A percentile compares a stretch with the other conserved stretches of the same genome.
These are phyloP conservation scores for Hyphopichia fennica DNA, from an alignment of 1,139 yeast species.

Conservation along the genomic window DNA sequence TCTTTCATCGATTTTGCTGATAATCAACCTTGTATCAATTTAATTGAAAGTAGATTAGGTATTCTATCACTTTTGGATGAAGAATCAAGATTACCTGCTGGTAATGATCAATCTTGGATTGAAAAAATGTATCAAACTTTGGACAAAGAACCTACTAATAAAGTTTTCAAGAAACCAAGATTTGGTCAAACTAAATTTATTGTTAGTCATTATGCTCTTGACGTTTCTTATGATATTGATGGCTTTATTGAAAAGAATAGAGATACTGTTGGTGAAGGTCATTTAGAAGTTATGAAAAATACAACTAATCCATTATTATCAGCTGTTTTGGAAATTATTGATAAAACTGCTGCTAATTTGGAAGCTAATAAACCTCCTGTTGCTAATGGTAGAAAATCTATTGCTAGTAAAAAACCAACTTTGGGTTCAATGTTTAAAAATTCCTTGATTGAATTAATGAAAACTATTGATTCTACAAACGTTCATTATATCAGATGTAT, in stretches of 20 bases:
- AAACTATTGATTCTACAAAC: conserved; percentile 87
- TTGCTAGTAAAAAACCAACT: conserved; percentile 80
- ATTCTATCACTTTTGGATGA: conserved; percentile 87
- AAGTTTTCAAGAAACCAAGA: conserved; percentile 89
- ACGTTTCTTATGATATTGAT: conserved; percentile 87
- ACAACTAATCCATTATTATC: conserved; percentile 66
- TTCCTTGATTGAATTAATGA: conserved; percentile 90
- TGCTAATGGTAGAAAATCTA: conserved; percentile 30
- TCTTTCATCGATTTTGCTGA: conserved; percentile 94
- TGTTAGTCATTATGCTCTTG: conserved; percentile 92
- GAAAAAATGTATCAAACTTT: conserved; percentile 86
- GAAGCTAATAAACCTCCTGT: conserved; percentile 41
- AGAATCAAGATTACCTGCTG: conserved; percentile 93
- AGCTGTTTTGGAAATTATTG: conserved; percentile 64
- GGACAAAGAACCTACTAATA: conserved; percentile 73
- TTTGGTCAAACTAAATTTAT: conserved; percentile 91
- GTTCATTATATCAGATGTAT: conserved; percentile 97
- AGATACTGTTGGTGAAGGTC: conserved; percentile 97
- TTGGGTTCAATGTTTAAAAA: conserved; percentile 92
- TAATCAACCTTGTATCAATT: conserved; percentile 94
- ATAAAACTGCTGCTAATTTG: conserved; percentile 56
- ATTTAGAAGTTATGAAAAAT: conserved; percentile 75
- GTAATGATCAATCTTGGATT: conserved; percentile 90
- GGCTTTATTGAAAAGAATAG: conserved; percentile 97
- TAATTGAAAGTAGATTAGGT: conserved; percentile 89